Conservation (phyloP, 352 stramenopile genomes). For the Globisporangium mamillatum region DNA sequence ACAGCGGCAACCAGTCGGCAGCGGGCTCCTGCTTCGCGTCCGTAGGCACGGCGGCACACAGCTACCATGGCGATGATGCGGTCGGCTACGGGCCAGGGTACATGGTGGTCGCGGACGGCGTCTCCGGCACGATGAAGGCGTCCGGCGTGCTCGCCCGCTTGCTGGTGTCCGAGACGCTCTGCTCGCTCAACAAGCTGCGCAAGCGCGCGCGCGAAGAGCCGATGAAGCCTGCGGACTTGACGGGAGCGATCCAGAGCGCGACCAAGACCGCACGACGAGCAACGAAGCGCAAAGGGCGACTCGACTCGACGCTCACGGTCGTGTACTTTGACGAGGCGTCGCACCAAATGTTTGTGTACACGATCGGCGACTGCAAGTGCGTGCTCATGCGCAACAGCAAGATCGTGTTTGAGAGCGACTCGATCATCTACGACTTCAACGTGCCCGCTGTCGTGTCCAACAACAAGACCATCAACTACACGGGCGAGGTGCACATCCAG, state of each 20-base stretch:
- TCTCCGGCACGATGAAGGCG: constrained; percentile 84
- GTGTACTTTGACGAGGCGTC: constrained; percentile 77
- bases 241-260: constrained; percentile 59
- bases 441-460: constrained; percentile 84
- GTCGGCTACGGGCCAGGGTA: constrained; percentile 82
- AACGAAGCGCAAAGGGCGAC: constrained; percentile 71
- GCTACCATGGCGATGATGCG: constrained; percentile 84
- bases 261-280: constrained; percentile 72
- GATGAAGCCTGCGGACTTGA: constrained; percentile 62
- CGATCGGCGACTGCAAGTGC: constrained; percentile 87
- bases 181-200: constrained; percentile 61
- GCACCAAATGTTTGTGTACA: constrained; percentile 79
- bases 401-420: constrained; percentile 86
- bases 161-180: constrained; percentile 76
- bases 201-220: constrained; percentile 54
- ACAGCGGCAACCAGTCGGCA: constrained; percentile 8
- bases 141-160: constrained; percentile 76
- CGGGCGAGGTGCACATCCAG: constrained; percentile 68
- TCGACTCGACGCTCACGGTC: constrained; percentile 82
- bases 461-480: constrained; percentile 84
- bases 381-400: constrained; percentile 60
- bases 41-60: constrained; percentile 70
- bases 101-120: constrained; percentile 85
- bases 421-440: constrained; percentile 90
- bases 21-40: constrained; percentile 56